A percentile compares a stretch with the other conserved stretches of the same genome.
Conservation (phyloP, 139 green algal genomes). For the Marvania coccoides region DNA sequence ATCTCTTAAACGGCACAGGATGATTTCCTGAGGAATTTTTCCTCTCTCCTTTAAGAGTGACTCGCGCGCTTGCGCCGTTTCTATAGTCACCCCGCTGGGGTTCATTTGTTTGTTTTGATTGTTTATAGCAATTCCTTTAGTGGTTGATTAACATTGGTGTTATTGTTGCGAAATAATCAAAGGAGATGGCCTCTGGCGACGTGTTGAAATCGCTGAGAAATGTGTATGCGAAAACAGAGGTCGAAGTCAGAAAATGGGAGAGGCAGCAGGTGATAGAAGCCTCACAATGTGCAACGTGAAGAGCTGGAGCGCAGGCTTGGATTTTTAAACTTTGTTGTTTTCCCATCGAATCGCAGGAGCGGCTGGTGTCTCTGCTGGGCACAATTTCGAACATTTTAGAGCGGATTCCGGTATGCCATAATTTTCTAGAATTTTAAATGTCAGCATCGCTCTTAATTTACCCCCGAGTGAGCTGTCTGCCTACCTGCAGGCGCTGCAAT, state of each 20-base stretch:
- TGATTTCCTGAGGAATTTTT: too few species aligned
- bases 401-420: background rate
- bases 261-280: constrained; percentile 6
- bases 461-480: too few species aligned
- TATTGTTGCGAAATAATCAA: background rate
- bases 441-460: too few species aligned
- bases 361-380: constrained; percentile 8
- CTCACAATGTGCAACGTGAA: too few species aligned
- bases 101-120: background rate
- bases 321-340: too few species aligned
- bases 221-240: constrained; percentile 2
- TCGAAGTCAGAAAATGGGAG: constrained; percentile 6
- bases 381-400: constrained; percentile 8
- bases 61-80: too few species aligned
- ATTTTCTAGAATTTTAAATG: too few species aligned
- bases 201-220: constrained; percentile 12
- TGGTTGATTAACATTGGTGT: background rate
- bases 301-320: too few species aligned
- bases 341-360: background rate
- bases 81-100: too few species aligned
- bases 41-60: too few species aligned
- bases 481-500: constrained; percentile 14
- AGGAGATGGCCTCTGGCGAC: constrained; percentile 8
- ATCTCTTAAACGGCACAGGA: too few species aligned
- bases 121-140: background rate